phyloP scores from a whole-genome alignment of 208 protist genomes.

The Acanthamoeba triangularis region DNA sequence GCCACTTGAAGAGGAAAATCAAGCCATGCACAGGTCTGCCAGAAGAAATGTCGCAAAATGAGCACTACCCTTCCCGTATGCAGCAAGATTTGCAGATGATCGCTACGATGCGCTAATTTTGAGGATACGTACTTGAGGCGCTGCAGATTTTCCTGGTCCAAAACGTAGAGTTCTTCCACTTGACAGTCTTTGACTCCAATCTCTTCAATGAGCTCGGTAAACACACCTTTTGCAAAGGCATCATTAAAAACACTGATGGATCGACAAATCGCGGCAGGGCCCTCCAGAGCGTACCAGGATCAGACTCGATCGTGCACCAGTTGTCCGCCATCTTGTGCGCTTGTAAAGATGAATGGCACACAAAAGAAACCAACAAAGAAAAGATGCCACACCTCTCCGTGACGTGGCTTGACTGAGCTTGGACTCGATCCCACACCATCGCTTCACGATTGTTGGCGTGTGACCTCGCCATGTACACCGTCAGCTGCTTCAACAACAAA shows the following conservation, averaged over 20 bases:
- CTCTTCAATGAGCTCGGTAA: conserved; percentile 97
- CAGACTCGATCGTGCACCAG: conserved; percentile 75
- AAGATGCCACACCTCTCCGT: no score
- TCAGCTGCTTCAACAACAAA: no score
- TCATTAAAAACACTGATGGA: not conserved
- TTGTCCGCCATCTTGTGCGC: conserved; percentile 21
- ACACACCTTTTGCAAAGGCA: conserved; percentile 95
- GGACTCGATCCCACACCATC: no score
- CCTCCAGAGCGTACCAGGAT: conserved; percentile 19
- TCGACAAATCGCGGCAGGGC: not conserved
- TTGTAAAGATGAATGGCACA: not conserved
- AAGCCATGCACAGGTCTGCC: conserved; percentile 95
- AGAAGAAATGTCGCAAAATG: not conserved
- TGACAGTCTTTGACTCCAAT: conserved; percentile 97
- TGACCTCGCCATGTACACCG: no score
- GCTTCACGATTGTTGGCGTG: no score
- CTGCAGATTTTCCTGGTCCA: conserved; percentile 92
- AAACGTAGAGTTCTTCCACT: conserved; percentile 96
- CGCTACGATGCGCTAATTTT: conserved; percentile 44
- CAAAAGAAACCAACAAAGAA: no score
- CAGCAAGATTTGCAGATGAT: conserved; percentile 84
- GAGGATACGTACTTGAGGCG: conserved; percentile 79
- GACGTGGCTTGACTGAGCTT: no score
- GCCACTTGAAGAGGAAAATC: conserved; percentile 98
- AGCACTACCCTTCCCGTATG: not conserved